These are phyloP conservation scores for Pseudohalonectria lignicola DNA, from an alignment of 2,329 filamentous ascomycete species.

Conservation along the genomic window DNA sequence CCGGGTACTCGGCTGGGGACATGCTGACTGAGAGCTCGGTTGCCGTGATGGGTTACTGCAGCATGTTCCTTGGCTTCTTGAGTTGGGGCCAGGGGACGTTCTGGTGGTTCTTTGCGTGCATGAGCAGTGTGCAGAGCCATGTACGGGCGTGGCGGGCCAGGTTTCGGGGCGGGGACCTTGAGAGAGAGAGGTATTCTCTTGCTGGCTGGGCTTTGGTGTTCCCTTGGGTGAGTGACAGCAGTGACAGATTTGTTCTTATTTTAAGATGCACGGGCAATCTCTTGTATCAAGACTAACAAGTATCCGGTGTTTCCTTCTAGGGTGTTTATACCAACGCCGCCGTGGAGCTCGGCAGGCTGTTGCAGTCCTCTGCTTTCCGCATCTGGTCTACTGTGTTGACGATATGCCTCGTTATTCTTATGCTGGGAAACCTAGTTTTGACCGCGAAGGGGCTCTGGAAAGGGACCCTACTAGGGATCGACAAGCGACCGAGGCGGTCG, in stretches of 20 bases:
- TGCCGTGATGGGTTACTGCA: conserved; percentile 16
- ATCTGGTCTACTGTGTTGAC: conserved; percentile 24
- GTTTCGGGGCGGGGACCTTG: background rate
- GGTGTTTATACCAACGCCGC: conserved; percentile 26
- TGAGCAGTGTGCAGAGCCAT: conserved; percentile 14
- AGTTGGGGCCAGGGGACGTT: conserved; percentile 26
- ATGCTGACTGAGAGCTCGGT: conserved; percentile 21
- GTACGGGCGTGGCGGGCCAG: conserved; percentile 9
- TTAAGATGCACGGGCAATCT: too few species aligned
- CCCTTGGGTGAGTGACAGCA: conserved; percentile 20
- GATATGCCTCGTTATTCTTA: conserved; percentile 20
- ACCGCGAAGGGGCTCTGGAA: background rate
- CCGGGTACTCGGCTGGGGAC: conserved; percentile 17
- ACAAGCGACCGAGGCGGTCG: too few species aligned
- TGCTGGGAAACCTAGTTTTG: background rate
- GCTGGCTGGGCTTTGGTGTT: conserved; percentile 24
- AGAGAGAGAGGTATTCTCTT: conserved; percentile 15
- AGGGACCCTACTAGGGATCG: conserved; percentile 1
- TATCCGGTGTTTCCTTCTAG: conserved; percentile 8
- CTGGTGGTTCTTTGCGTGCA: conserved; percentile 27
- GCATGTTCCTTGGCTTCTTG: conserved; percentile 23
- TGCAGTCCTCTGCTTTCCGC: conserved; percentile 24
- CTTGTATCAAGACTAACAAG: background rate
- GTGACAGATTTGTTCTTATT: background rate
- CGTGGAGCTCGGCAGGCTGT: conserved; percentile 21